Conservation (phyloP, 2,329 filamentous ascomycete species). For the Paramyrothecium roridum region DNA sequence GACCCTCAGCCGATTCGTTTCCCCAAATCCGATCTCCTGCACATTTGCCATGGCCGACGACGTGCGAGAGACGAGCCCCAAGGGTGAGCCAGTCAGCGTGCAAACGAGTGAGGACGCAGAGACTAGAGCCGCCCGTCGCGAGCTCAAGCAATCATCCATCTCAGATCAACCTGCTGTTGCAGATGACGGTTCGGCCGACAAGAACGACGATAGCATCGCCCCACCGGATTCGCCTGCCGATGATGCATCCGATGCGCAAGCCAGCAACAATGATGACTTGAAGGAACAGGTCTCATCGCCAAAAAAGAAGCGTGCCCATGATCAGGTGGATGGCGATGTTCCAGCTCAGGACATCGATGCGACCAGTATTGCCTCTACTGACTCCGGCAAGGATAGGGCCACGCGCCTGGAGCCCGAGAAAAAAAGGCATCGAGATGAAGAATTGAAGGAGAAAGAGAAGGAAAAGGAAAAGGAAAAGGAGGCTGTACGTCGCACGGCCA, state of each 20-base stretch:
- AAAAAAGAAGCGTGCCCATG: constrained; percentile 64
- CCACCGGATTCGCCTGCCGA: constrained; percentile 30
- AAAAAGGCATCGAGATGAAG: constrained; percentile 58
- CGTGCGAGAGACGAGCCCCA: constrained; percentile 37
- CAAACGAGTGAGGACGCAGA: constrained; percentile 56
- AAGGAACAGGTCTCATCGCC: constrained; percentile 55
- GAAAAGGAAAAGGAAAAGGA: constrained; percentile 25
- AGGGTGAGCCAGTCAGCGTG: constrained; percentile 25
- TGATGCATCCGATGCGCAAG: constrained; percentile 22
- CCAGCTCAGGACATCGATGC: constrained; percentile 39
- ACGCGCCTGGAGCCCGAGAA: constrained; percentile 56
- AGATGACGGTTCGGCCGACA: constrained; percentile 11
- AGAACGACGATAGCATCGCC: constrained; percentile 15
- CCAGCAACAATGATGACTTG: constrained; percentile 28
- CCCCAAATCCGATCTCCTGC: constrained; percentile 9
- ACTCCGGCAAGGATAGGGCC: constrained; percentile 47
- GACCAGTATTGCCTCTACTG: constrained; percentile 37
- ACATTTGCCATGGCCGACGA: constrained; percentile 40
- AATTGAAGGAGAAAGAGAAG: constrained; percentile 30
- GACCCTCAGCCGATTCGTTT: neutral
- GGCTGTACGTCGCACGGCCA: constrained; percentile 27
- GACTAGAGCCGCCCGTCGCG: constrained; percentile 60
- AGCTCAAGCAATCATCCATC: constrained; percentile 62
- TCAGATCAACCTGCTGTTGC: constrained; percentile 40
- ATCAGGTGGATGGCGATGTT: constrained; percentile 52